Evolutionary conservation across 2,329 filamentous ascomycete species (phyloP).

Genomic region (Ceratocystis eucalypticola): DNA sequence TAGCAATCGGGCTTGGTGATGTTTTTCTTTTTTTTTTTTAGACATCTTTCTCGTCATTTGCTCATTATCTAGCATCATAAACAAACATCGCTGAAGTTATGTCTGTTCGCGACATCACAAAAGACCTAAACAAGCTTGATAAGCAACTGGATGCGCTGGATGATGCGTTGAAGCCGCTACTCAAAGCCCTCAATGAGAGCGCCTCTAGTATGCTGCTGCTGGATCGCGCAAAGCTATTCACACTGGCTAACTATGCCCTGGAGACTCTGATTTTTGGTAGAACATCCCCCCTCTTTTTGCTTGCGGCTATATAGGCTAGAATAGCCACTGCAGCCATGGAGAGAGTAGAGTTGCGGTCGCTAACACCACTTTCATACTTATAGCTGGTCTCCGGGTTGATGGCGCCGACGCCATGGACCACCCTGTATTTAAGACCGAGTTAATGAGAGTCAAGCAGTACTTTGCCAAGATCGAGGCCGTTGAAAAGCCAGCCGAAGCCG

Average conservation of each 20-base stretch:
- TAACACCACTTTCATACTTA: conserved; percentile 24
- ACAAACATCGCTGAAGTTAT: conserved; percentile 22
- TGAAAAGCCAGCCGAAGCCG: conserved; percentile 37
- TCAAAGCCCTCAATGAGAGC: conserved; percentile 51
- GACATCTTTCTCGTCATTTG: too few species aligned
- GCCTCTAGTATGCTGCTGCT: conserved; percentile 75
- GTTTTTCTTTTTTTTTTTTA: too few species aligned
- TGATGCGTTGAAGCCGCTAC: conserved; percentile 57
- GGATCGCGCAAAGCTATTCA: conserved; percentile 86
- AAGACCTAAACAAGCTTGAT: conserved; percentile 60
- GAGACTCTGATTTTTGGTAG: conserved; percentile 80
- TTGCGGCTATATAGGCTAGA: too few species aligned
- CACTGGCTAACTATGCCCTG: conserved; percentile 76
- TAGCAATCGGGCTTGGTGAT: too few species aligned
- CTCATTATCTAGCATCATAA: too few species aligned
- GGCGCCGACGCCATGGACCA: conserved; percentile 73
- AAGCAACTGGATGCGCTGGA: conserved; percentile 69
- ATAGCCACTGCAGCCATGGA: neutral
- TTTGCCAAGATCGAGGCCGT: conserved; percentile 78
- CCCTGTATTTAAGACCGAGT: conserved; percentile 62
- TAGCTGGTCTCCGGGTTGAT: conserved; percentile 61
- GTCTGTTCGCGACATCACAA: conserved; percentile 42
- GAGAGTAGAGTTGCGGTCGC: neutral
- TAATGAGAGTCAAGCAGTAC: conserved; percentile 78
- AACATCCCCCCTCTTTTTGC: neutral